These are phyloP conservation scores for Laguncularia racemosa DNA, from an alignment of 345 rosid genomes.

Conservation along the genomic window DNA sequence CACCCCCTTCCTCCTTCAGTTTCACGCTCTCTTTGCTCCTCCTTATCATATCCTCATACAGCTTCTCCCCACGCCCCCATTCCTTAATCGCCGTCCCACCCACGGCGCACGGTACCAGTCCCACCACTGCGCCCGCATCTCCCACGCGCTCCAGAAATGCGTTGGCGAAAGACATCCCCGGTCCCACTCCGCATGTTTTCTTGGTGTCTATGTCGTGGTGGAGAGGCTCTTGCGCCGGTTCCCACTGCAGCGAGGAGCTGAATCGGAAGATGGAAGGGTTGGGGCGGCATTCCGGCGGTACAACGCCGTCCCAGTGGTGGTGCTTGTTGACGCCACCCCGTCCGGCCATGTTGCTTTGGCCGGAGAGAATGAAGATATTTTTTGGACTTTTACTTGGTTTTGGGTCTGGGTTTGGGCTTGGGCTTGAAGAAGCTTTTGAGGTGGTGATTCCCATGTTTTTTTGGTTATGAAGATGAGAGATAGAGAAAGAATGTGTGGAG, in stretches of 20 bases:
- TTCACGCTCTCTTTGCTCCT: slow-evolving; percentile 51
- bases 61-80: slow-evolving; percentile 65
- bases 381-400: too few species aligned
- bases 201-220: slow-evolving; percentile 64
- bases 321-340: slow-evolving; percentile 69
- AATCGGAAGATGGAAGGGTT: slow-evolving; percentile 55
- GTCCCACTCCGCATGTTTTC: slow-evolving; percentile 76
- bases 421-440: neutral
- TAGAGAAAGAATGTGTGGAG: too few species aligned
- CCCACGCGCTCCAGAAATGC: slow-evolving; percentile 22
- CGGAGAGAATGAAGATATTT: slow-evolving; percentile 75
- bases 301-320: slow-evolving; percentile 57
- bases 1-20: slow-evolving; percentile 37
- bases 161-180: slow-evolving; percentile 87
- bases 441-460: slow-evolving; percentile 9
- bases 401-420: neutral
- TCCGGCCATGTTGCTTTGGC: slow-evolving; percentile 96
- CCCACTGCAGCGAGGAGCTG: slow-evolving; percentile 57
- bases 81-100: slow-evolving; percentile 84
- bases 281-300: slow-evolving; percentile 59
- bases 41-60: slow-evolving; percentile 68
- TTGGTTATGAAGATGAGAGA: too few species aligned
- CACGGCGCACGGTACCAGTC: slow-evolving; percentile 77
- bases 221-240: slow-evolving; percentile 63
- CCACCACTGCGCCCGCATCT: slow-evolving; percentile 16